These are phyloP conservation scores for Echites panduratus DNA, from an alignment of 257 asterid species.

Conservation along the genomic window DNA sequence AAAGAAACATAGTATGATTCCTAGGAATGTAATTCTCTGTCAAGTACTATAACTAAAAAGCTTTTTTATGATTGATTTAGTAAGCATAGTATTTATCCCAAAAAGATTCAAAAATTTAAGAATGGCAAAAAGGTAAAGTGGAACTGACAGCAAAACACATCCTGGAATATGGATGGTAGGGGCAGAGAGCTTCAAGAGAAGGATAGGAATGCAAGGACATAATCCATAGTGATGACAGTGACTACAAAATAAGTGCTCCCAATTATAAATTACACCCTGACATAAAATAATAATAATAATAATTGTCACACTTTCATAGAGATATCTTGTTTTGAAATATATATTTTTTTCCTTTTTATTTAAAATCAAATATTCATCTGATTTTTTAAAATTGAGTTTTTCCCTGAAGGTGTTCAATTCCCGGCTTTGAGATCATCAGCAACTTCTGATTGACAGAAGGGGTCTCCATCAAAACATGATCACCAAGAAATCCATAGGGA, in stretches of 20 bases:
- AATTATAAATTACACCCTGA: neutral
- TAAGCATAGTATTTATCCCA: neutral
- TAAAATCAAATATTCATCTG: too few species aligned
- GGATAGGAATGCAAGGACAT: neutral
- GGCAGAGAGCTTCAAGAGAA: neutral
- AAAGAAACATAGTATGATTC: neutral
- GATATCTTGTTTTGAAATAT: too few species aligned
- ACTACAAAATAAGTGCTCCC: neutral
- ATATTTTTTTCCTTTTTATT: too few species aligned
- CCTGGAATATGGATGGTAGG: neutral
- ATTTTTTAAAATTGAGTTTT: too few species aligned
- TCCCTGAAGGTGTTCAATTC: too few species aligned
- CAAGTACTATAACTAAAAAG: neutral
- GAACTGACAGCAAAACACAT: slow-evolving; percentile 9
- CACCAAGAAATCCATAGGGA: too few species aligned
- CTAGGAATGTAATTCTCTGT: neutral
- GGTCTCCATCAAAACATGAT: too few species aligned
- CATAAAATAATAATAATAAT: too few species aligned
- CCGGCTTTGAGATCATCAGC: too few species aligned
- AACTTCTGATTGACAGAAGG: too few species aligned
- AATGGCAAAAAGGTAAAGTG: slow-evolving; percentile 1
- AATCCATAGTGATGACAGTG: neutral
- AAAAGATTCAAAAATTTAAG: neutral
- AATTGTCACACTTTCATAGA: too few species aligned
- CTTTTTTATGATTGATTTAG: slow-evolving; percentile 1